A percentile compares a stretch with the other conserved stretches of the same genome.
Conservation (phyloP, 352 stramenopile genomes). For the Pythium vanterpoolii region DNA sequence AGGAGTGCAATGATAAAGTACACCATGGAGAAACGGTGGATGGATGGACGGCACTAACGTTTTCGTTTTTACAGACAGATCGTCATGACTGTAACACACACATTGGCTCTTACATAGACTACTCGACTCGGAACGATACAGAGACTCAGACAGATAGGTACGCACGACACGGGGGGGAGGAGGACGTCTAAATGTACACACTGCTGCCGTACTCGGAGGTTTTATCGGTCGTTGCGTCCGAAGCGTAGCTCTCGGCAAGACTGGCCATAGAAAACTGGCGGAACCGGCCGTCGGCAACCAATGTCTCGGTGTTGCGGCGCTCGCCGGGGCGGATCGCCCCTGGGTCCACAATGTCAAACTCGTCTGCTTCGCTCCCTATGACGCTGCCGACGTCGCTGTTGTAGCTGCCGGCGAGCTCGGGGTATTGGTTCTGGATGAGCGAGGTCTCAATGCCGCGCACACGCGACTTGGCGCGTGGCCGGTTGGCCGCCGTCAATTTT, state of each 20-base stretch:
- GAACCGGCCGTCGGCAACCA: conserved; percentile 56
- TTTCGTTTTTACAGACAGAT: too few species aligned
- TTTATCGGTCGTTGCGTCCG: conserved; percentile 17
- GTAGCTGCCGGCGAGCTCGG: conserved; percentile 34
- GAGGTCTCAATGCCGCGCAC: conserved; percentile 25
- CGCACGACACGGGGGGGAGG: not conserved
- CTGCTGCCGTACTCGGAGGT: conserved; percentile 18
- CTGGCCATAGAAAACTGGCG: conserved; percentile 49
- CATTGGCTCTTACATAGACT: too few species aligned
- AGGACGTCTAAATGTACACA: conserved; percentile 23
- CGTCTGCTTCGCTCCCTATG: conserved; percentile 28
- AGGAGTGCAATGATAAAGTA: too few species aligned
- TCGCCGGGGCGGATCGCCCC: conserved; percentile 51
- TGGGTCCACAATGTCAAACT: conserved; percentile 76
- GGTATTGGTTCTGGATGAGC: conserved; percentile 29
- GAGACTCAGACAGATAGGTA: too few species aligned
- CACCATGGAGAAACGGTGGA: too few species aligned
- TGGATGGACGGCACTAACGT: too few species aligned
- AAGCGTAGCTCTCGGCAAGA: conserved; percentile 18
- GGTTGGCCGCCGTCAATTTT: not conserved
- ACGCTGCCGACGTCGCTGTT: conserved; percentile 23
- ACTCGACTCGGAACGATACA: too few species aligned
- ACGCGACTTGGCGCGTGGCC: conserved; percentile 14
- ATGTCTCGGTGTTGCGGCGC: conserved; percentile 62
- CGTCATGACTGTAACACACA: too few species aligned